Percentiles rank a stretch among this genome's conserved stretches.
Conservation (phyloP, 164 flowering plant genomes). For the Nymphaea colorata region DNA sequence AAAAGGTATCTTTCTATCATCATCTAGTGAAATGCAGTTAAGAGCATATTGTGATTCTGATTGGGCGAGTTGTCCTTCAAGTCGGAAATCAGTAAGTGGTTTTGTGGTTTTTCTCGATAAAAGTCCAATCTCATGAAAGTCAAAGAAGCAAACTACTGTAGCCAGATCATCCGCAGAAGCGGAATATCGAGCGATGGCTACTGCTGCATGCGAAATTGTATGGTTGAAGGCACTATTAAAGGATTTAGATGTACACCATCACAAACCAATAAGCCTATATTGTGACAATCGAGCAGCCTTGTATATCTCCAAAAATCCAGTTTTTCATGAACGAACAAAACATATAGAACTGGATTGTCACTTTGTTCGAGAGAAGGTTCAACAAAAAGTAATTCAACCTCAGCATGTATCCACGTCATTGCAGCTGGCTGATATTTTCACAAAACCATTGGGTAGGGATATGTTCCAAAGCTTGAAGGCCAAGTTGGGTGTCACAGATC, state of each 20-base stretch:
- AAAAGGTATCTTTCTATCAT: neutral
- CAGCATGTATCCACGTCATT: neutral
- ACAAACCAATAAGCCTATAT: neutral
- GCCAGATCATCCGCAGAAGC: slow-evolving; percentile 6
- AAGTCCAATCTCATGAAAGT: slow-evolving; percentile 4
- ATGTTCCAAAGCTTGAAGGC: neutral
- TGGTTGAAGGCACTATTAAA: neutral
- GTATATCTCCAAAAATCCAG: neutral
- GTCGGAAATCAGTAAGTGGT: too few species aligned
- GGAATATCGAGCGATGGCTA: slow-evolving; percentile 6
- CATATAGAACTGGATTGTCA: slow-evolving; percentile 1
- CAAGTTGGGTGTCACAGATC: neutral
- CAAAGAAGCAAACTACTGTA: slow-evolving; percentile 3
- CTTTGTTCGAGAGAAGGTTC: neutral
- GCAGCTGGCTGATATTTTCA: neutral
- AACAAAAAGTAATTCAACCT: neutral
- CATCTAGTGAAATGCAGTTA: neutral
- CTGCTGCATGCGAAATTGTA: neutral
- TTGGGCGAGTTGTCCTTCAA: neutral
- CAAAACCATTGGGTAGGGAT: neutral
- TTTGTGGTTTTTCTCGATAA: too few species aligned
- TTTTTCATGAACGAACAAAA: neutral
- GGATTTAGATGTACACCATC: neutral
- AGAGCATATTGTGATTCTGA: slow-evolving; percentile 2
- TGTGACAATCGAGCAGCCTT: slow-evolving; percentile 20